A percentile compares a stretch with the other conserved stretches of the same genome.
Conservation (phyloP, 2,329 filamentous ascomycete species). For the Arthrinium phaeospermum region DNA sequence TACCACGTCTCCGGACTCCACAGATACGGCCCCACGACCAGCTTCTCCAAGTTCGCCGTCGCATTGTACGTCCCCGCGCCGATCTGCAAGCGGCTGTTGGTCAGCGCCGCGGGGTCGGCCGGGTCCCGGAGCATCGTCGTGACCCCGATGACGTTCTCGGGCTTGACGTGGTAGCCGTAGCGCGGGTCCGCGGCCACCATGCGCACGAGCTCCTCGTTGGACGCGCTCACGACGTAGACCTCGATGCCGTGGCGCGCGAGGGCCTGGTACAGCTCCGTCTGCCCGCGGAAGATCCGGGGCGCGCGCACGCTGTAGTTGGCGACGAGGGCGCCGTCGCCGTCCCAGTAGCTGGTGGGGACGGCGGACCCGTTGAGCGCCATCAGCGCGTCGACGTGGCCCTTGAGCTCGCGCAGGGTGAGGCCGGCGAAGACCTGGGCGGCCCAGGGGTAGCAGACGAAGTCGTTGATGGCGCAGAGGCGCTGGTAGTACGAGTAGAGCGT, state of each 20-base stretch:
- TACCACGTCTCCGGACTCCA: slow-evolving; percentile 51
- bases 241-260: slow-evolving; percentile 50
- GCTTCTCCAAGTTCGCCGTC: slow-evolving; percentile 42
- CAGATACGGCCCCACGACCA: slow-evolving; percentile 47
- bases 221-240: slow-evolving; percentile 49
- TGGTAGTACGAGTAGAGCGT: slow-evolving; percentile 52
- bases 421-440: slow-evolving; percentile 49
- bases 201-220: slow-evolving; percentile 51
- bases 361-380: slow-evolving; percentile 48
- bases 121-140: slow-evolving; percentile 43
- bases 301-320: slow-evolving; percentile 36
- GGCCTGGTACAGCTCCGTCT: slow-evolving; percentile 50
- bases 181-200: slow-evolving; percentile 51
- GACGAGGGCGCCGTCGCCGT: slow-evolving; percentile 40
- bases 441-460: slow-evolving; percentile 50
- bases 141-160: slow-evolving; percentile 51
- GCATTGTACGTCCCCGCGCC: slow-evolving; percentile 42
- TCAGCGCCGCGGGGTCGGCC: slow-evolving; percentile 38
- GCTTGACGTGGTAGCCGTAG: slow-evolving; percentile 52
- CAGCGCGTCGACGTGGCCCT: slow-evolving; percentile 53
- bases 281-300: slow-evolving; percentile 45
- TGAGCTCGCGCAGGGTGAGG: slow-evolving; percentile 50
- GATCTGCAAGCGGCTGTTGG: slow-evolving; percentile 47
- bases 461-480: slow-evolving; percentile 49
- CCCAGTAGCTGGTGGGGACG: slow-evolving; percentile 37